phyloP scores from a whole-genome alignment of 208 protist genomes.

The Leishmania arabica region DNA sequence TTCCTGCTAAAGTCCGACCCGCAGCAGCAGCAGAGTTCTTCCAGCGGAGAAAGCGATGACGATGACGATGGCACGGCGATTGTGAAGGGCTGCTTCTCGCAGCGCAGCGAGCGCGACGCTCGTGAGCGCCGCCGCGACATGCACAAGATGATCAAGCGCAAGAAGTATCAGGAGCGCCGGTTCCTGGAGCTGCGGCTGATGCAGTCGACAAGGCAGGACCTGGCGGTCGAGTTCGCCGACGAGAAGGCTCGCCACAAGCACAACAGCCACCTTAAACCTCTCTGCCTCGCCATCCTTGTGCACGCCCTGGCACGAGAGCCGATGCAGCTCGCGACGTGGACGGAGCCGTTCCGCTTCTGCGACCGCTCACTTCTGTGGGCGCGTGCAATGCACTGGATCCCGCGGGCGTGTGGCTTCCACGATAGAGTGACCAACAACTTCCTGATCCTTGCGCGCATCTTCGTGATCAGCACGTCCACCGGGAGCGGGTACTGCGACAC shows the following conservation, averaged over 20 bases:
- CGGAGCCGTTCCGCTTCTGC: constrained; percentile 84
- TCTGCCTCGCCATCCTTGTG: constrained; percentile 73
- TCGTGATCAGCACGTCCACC: constrained; percentile 66
- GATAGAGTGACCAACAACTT: constrained; percentile 61
- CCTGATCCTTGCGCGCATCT: constrained; percentile 76
- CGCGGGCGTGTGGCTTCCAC: constrained; percentile 69
- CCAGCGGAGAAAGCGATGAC: constrained; percentile 55
- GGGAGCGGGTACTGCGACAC: constrained; percentile 52
- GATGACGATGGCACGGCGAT: neutral
- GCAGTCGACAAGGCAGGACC: constrained; percentile 50
- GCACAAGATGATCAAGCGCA: constrained; percentile 64
- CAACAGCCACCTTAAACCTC: constrained; percentile 57
- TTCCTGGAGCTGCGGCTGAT: constrained; percentile 74
- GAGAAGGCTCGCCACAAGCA: constrained; percentile 40
- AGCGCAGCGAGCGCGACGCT: constrained; percentile 44
- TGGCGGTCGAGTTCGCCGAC: constrained; percentile 81
- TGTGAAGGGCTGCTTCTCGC: constrained; percentile 28
- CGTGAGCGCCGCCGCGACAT: constrained; percentile 65
- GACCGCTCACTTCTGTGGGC: constrained; percentile 73
- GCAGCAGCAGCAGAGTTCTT: constrained; percentile 42
- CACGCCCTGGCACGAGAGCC: constrained; percentile 63
- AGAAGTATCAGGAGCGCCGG: constrained; percentile 79
- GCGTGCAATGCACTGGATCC: constrained; percentile 81
- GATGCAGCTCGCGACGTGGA: constrained; percentile 76
- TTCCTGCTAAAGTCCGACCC: constrained; percentile 55